A percentile compares a stretch with the other conserved stretches of the same genome.
phyloP scores from a whole-genome alignment of 495 filamentous ascomycete genomes.

The Hypomontagnella submonticulosa region DNA sequence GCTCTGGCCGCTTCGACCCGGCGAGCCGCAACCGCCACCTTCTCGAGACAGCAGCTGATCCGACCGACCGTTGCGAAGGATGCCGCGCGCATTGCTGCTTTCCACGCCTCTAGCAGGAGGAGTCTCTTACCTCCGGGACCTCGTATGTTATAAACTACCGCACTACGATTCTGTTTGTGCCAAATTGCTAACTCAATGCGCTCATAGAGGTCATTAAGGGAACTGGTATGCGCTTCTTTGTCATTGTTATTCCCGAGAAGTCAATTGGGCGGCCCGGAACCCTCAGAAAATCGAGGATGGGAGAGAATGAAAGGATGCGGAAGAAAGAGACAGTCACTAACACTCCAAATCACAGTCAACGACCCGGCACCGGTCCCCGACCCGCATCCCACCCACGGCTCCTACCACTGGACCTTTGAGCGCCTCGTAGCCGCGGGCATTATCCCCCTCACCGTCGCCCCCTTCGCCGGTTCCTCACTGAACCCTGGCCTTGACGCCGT shows the following conservation, averaged over 20 bases:
- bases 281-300: neutral
- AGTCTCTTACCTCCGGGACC: constrained; percentile 74
- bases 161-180: constrained; percentile 41
- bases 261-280: constrained; percentile 14
- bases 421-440: constrained; percentile 80
- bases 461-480: constrained; percentile 89
- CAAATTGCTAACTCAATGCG: constrained; percentile 48
- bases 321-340: constrained; percentile 36
- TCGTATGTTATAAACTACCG: constrained; percentile 62
- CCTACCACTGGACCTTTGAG: constrained; percentile 99
- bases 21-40: constrained; percentile 42
- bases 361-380: constrained; percentile 82
- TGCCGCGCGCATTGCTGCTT: constrained; percentile 65
- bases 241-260: constrained; percentile 9
- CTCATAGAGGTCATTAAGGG: constrained; percentile 76
- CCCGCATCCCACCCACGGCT: constrained; percentile 79
- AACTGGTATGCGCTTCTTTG: constrained; percentile 69
- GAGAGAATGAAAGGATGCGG: constrained; percentile 3
- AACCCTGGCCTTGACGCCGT: constrained; percentile 89
- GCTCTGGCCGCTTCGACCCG: constrained; percentile 51
- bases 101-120: constrained; percentile 76
- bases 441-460: constrained; percentile 86
- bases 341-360: constrained; percentile 70
- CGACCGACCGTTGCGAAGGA: constrained; percentile 49
- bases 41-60: constrained; percentile 46